Evolutionary conservation across 495 filamentous ascomycete genomes (phyloP).

Genomic region (Neurospora pannonica): DNA sequence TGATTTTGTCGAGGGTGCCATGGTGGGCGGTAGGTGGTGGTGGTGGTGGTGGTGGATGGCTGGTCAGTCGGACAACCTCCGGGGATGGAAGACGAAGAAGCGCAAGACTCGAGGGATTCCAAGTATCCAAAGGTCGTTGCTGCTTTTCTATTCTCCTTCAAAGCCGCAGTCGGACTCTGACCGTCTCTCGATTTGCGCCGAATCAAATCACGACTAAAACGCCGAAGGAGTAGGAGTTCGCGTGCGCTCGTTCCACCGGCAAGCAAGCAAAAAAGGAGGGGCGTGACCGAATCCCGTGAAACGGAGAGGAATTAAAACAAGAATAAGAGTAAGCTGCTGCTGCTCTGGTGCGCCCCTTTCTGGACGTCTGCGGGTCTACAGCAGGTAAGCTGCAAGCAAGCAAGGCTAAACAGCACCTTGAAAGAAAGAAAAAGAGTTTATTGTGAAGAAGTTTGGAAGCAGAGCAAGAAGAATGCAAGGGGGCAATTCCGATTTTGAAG

Average conservation of each 20-base stretch:
- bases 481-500: not conserved
- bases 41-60: not conserved
- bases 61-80: not conserved
- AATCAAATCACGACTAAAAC: not conserved
- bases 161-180: not conserved
- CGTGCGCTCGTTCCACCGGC: not conserved
- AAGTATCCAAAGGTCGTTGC: not conserved
- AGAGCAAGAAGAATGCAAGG: not conserved
- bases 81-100: not conserved
- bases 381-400: not conserved
- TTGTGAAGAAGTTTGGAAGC: not conserved
- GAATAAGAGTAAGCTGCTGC: not conserved
- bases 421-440: not conserved
- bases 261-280: not conserved
- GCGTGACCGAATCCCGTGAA: not conserved
- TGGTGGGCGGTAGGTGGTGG: not conserved
- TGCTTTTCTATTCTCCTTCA: not conserved
- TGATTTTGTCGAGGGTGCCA: slow-evolving; percentile 1
- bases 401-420: not conserved
- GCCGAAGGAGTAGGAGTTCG: not conserved
- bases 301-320: not conserved
- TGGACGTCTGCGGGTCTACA: not conserved
- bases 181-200: not conserved
- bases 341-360: not conserved
- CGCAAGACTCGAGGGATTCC: not conserved